phyloP scores from a whole-genome alignment of 192 early-diverging fungal genomes.

The Pilaira anomala region DNA sequence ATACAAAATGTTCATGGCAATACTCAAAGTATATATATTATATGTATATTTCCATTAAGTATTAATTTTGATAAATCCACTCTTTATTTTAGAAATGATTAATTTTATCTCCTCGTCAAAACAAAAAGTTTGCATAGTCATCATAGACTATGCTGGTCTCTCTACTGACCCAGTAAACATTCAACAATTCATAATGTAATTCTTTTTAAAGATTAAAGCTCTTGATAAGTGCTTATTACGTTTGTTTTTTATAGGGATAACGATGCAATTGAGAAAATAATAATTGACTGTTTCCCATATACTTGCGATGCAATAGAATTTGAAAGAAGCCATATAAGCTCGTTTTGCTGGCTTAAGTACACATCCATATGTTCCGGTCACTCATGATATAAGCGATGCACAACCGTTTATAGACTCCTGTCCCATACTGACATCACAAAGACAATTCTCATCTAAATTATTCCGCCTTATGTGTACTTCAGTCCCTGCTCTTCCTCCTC shows the following conservation, averaged over 20 bases:
- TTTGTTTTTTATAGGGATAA: constrained; percentile 7
- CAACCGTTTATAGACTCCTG: no score
- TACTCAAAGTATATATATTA: constrained; percentile 7
- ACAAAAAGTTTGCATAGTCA: constrained; percentile 7
- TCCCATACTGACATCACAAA: no score
- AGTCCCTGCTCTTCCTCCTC: no score
- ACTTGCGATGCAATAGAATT: not conserved
- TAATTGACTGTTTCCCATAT: constrained; percentile 2
- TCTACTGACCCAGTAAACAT: constrained; percentile 2
- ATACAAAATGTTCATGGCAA: constrained; percentile 2
- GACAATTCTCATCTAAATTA: no score
- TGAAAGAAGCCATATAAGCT: no score
- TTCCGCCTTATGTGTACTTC: no score
- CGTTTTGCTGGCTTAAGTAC: no score
- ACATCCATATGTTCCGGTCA: no score
- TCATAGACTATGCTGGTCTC: constrained; percentile 8
- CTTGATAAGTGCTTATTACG: constrained; percentile 1
- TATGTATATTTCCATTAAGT: constrained; percentile 8
- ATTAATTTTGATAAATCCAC: constrained; percentile 7
- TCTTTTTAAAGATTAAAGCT: not conserved
- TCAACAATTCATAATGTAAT: not conserved
- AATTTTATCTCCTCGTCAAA: constrained; percentile 2
- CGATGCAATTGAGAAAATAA: constrained; percentile 2
- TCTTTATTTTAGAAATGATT: constrained; percentile 9
- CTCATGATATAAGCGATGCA: no score